Percentiles rank a stretch among this genome's conserved stretches.
Conservation (phyloP, 2,329 filamentous ascomycete species). For the Nigrospora osmanthi region DNA sequence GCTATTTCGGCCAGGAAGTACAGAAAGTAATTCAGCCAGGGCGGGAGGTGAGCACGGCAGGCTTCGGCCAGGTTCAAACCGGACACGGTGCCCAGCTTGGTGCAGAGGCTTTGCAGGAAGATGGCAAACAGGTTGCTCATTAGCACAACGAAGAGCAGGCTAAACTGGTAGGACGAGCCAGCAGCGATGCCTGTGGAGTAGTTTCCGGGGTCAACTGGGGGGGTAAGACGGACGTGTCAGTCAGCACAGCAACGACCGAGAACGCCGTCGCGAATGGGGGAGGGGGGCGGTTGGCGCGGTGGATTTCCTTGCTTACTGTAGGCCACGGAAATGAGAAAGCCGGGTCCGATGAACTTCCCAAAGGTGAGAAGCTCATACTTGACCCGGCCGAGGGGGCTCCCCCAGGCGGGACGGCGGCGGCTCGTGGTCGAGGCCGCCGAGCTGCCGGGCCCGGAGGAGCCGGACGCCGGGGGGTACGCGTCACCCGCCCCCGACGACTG, state of each 20-base stretch:
- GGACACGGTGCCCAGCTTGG: constrained; percentile 63
- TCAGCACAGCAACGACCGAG: too few relatives aligned
- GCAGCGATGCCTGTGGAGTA: constrained; percentile 65
- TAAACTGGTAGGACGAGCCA: constrained; percentile 57
- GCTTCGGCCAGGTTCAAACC: constrained; percentile 60
- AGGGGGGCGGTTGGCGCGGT: not conserved
- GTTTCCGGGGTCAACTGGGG: constrained; percentile 52
- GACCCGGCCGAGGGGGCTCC: constrained; percentile 9
- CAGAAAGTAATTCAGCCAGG: constrained; percentile 55
- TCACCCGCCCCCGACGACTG: constrained; percentile 11
- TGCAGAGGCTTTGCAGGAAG: constrained; percentile 58
- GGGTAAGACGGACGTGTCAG: too few relatives aligned
- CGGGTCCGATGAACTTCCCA: constrained; percentile 55
- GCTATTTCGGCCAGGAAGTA: constrained; percentile 58
- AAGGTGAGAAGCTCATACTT: constrained; percentile 34
- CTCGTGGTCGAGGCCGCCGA: not conserved
- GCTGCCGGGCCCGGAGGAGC: constrained; percentile 5
- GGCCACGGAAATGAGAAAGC: constrained; percentile 55
- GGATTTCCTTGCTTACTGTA: constrained; percentile 35
- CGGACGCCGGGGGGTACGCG: constrained; percentile 6
- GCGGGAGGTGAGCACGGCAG: constrained; percentile 56
- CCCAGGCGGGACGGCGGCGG: not conserved
- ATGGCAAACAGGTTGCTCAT: constrained; percentile 66
- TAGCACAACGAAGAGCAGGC: constrained; percentile 60
- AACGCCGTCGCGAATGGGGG: not conserved